Conservation (phyloP, 1,284 basidiomycete species). For the Pseudozyma thailandica region DNA sequence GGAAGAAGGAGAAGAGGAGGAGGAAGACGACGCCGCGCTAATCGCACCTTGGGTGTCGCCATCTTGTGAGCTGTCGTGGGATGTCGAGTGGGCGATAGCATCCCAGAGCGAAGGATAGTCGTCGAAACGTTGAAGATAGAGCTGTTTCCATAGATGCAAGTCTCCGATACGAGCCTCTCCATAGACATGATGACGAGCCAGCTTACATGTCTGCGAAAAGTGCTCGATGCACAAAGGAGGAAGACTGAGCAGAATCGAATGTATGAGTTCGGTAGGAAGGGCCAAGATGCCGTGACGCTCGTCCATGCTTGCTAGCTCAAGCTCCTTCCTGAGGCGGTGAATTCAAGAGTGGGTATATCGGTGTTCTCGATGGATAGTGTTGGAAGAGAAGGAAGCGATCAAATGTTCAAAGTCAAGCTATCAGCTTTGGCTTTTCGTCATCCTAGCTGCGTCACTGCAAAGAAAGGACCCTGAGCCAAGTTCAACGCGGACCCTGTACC, state of each 20-base stretch:
- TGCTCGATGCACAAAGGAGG: slow-evolving; percentile 44
- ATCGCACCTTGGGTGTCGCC: background rate
- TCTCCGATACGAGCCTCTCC: slow-evolving; percentile 16
- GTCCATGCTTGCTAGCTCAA: background rate
- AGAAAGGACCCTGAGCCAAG: slow-evolving; percentile 7
- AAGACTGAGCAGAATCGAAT: slow-evolving; percentile 27
- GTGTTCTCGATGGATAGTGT: too few species aligned
- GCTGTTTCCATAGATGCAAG: slow-evolving; percentile 39
- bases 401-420: too few species aligned
- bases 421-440: too few species aligned
- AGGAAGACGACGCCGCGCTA: slow-evolving; percentile 7
- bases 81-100: background rate
- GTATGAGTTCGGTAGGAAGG: slow-evolving; percentile 41
- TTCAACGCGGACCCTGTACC: slow-evolving; percentile 5
- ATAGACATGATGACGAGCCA: slow-evolving; percentile 38
- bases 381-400: background rate
- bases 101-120: slow-evolving; percentile 20
- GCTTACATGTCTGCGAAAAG: slow-evolving; percentile 43
- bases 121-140: slow-evolving; percentile 41
- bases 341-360: too few species aligned
- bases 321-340: background rate
- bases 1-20: slow-evolving; percentile 10
- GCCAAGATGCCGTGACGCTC: slow-evolving; percentile 17
- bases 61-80: background rate
- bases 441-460: slow-evolving; percentile 3